Conservation (phyloP, 352 stramenopile species). For the Phytophthora cajani region DNA sequence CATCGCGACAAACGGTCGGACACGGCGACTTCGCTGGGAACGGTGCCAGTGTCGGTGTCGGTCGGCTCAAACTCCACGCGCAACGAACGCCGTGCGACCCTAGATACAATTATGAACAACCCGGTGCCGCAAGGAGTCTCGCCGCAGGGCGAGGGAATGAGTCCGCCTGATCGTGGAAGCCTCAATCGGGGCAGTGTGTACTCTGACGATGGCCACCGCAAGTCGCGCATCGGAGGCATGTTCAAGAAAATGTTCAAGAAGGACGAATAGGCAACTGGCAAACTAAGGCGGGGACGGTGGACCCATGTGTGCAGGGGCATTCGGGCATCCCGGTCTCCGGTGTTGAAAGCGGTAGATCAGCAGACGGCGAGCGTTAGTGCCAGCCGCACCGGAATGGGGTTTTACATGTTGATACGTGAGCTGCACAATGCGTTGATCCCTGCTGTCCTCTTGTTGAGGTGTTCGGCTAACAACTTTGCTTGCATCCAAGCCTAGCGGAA, state of each 20-base stretch:
- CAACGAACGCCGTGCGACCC: conserved; percentile 48
- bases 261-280: conserved; percentile 47
- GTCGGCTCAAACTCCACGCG: conserved; percentile 32
- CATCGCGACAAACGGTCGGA: conserved; percentile 61
- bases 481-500: neutral
- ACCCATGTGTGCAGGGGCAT: neutral
- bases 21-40: conserved; percentile 63
- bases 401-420: conserved; percentile 38
- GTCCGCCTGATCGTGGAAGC: conserved; percentile 40
- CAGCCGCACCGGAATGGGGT: conserved; percentile 5
- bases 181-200: conserved; percentile 59
- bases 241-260: conserved; percentile 94
- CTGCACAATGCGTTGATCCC: conserved; percentile 9
- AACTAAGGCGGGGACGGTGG: conserved; percentile 5
- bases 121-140: conserved; percentile 34
- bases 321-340: neutral
- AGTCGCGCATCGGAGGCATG: conserved; percentile 85
- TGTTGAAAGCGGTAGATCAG: conserved; percentile 16
- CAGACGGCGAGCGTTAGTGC: neutral
- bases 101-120: conserved; percentile 66
- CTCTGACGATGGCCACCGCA: conserved; percentile 69
- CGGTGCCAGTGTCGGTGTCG: conserved; percentile 68
- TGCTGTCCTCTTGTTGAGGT: conserved; percentile 4
- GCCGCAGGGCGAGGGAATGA: conserved; percentile 34
- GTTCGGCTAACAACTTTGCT: conserved; percentile 9